These are phyloP conservation scores for Trichocladium antarcticum DNA, from an alignment of 495 filamentous ascomycete genomes.

Conservation along the genomic window DNA sequence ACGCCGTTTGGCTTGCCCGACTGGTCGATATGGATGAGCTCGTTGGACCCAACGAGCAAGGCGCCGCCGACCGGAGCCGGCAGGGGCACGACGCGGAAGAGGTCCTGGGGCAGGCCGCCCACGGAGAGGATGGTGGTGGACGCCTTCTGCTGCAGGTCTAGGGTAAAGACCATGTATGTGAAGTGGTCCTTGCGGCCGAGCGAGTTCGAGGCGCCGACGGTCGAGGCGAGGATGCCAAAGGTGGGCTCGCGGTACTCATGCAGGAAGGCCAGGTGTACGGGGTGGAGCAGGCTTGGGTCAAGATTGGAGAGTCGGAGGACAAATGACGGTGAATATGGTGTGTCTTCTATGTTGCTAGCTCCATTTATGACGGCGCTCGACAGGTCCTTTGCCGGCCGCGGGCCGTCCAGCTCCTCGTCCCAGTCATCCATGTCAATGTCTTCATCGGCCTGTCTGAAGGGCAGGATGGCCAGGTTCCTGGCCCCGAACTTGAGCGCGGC, in stretches of 20 bases:
- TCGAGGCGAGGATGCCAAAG: slow-evolving; percentile 83
- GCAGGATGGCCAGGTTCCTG: slow-evolving; percentile 82
- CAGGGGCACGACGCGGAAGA: slow-evolving; percentile 74
- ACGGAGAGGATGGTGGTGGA: slow-evolving; percentile 90
- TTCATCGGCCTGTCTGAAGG: slow-evolving; percentile 85
- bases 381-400: slow-evolving; percentile 36
- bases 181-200: slow-evolving; percentile 76
- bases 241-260: slow-evolving; percentile 96
- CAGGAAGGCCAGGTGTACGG: slow-evolving; percentile 84
- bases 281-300: slow-evolving; percentile 75
- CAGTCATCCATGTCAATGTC: slow-evolving; percentile 79
- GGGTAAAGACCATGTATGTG: slow-evolving; percentile 84
- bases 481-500: slow-evolving; percentile 84
- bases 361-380: slow-evolving; percentile 41
- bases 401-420: slow-evolving; percentile 64
- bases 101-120: slow-evolving; percentile 71
- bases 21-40: slow-evolving; percentile 92
- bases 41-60: slow-evolving; percentile 75
- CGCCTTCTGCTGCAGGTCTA: slow-evolving; percentile 86
- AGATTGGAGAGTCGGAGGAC: slow-evolving; percentile 75
- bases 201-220: slow-evolving; percentile 55
- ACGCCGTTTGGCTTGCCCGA: slow-evolving; percentile 86
- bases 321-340: slow-evolving; percentile 83
- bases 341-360: slow-evolving; percentile 47
- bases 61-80: slow-evolving; percentile 80